A percentile compares a stretch with the other conserved stretches of the same genome.
phyloP scores from a whole-genome alignment of 2,329 filamentous ascomycete genomes.

The Sarocladium oryzae region DNA sequence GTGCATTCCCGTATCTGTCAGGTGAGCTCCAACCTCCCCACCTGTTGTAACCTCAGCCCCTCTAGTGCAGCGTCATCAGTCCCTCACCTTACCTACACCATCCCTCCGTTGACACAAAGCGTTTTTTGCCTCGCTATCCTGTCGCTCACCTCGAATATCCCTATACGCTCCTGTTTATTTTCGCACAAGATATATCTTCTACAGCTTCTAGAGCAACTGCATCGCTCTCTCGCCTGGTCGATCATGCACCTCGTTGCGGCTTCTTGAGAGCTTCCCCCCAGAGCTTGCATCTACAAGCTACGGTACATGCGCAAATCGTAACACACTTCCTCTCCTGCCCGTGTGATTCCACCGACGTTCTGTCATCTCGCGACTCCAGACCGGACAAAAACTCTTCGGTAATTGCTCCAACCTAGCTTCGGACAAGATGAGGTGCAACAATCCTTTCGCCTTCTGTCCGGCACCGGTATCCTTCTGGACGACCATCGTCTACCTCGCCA shows the following conservation, averaged over 20 bases:
- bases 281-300: too few relatives aligned
- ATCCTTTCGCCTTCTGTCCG: slow-evolving; percentile 71
- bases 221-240: neutral
- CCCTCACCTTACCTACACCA: neutral
- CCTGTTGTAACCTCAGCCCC: neutral
- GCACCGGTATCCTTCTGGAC: slow-evolving; percentile 77
- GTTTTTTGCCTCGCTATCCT: neutral
- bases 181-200: neutral
- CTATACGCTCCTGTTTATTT: neutral
- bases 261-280: neutral
- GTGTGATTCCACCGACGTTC: too few relatives aligned
- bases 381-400: neutral
- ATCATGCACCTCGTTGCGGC: neutral
- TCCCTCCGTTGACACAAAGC: neutral
- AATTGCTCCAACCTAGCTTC: neutral
- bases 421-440: slow-evolving; percentile 27
- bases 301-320: too few relatives aligned
- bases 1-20: neutral
- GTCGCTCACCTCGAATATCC: slow-evolving; percentile 1
- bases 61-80: neutral
- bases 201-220: neutral
- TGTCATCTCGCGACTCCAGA: too few relatives aligned
- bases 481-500: slow-evolving; percentile 66
- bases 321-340: too few relatives aligned
- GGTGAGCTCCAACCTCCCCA: slow-evolving; percentile 2